Base-by-base conservation (phyloP, 768 basidiomycete genomes). In the Lyophyllum atratum region DNA sequence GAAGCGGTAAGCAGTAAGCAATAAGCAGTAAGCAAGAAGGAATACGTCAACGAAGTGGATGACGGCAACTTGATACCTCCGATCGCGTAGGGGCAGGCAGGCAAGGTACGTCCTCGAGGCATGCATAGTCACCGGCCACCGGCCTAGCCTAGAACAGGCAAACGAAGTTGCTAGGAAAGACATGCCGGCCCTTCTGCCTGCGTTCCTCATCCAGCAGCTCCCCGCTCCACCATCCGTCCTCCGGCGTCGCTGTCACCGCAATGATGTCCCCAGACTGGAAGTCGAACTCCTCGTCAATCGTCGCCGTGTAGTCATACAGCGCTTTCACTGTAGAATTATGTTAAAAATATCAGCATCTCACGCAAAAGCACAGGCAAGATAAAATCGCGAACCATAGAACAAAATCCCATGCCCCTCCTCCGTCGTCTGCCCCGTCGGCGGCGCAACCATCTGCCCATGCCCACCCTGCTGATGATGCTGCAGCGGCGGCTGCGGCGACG, bases 171-270 rank as follows among this genome's bases (percentile, higher is more conserved):
- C 91, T 93, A 53, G 91, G 92, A 82, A 94, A 93, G 51, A 92
- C 84, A 66, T 90, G 84, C 54, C 86, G 77, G 29, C 91, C 91
- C 15, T 79, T 77, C 60, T 87, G 81, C 60, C 91, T 77, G 62
- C 92, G 74, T 28, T 79, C 77, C 63, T 92, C 90, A 59, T 92
- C 89, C n/a, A 93, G 73, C 56, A 93, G 71, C 64, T 90, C 88
- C 22, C 96, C 96, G 54, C 86, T 90, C 96, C 95, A 98, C 96
- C 96, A 98, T 1, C 96, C 96, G 65, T 97, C 95, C 64, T 95
- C 94, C 4, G 94, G 94, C 6, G 94, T 96, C 21, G 86, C 82
- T 0, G 92, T 95, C 10, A 98, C 95, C 7, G 95, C 95, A 61
- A 98, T 97, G 61, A 97, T 92, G 72, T 98, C 96, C 2, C 91